A percentile compares a stretch with the other conserved stretches of the same genome.
Conservation (phyloP, 352 stramenopile species). For the Plasmopara viticola region DNA sequence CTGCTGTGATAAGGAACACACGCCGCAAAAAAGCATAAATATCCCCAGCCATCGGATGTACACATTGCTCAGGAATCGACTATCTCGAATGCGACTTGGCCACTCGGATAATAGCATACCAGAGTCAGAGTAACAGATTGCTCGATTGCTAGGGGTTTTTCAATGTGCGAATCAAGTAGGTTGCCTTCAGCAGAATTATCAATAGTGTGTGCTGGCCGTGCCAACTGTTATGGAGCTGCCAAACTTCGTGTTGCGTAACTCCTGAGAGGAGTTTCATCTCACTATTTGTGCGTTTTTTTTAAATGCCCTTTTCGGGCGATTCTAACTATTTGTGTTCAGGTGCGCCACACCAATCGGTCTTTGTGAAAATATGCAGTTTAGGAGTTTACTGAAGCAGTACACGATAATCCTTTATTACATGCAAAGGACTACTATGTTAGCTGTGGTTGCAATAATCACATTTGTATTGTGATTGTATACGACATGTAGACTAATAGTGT, state of each 20-base stretch:
- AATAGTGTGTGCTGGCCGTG: background rate
- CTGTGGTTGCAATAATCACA: background rate
- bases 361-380: too few relatives aligned
- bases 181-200: constrained; percentile 11
- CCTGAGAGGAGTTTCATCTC: constrained; percentile 9
- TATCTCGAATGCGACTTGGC: constrained; percentile 20
- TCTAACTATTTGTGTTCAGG: too few relatives aligned
- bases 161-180: constrained; percentile 5
- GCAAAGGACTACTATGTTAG: background rate
- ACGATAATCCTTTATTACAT: background rate
- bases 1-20: constrained; percentile 23
- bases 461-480: background rate
- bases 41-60: constrained; percentile 24
- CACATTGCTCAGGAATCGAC: constrained; percentile 33
- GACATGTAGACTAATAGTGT: too few relatives aligned
- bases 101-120: constrained; percentile 15
- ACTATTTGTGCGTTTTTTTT: background rate
- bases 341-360: too few relatives aligned
- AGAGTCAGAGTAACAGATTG: constrained; percentile 8
- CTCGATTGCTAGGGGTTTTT: constrained; percentile 19
- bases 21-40: constrained; percentile 25
- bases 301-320: too few relatives aligned
- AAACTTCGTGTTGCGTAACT: constrained; percentile 5
- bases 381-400: too few relatives aligned
- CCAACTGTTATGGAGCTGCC: background rate